phyloP scores from a whole-genome alignment of 2,329 filamentous ascomycete species.

The Paracorniculantispora psalliotae region DNA sequence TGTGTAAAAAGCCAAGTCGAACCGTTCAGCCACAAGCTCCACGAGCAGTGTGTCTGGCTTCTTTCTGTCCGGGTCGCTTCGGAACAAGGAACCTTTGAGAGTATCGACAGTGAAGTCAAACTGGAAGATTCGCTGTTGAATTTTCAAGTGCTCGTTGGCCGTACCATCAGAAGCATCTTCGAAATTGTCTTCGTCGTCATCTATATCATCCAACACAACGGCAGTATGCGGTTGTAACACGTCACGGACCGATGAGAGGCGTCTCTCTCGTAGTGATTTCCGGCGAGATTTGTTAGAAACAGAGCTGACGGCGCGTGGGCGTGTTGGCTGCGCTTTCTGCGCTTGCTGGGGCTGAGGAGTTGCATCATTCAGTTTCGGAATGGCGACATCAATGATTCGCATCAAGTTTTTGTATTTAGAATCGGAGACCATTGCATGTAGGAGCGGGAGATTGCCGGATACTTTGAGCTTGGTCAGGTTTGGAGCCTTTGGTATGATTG shows the following conservation, averaged over 20 bases:
- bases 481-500: constrained; percentile 91
- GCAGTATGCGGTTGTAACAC: constrained; percentile 68
- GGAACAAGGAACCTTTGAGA: constrained; percentile 86
- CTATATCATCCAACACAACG: constrained; percentile 73
- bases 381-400: constrained; percentile 90
- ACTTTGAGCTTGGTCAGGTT: constrained; percentile 89
- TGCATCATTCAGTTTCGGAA: constrained; percentile 68
- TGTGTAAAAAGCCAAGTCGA: constrained; percentile 82
- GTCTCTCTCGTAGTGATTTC: constrained; percentile 43
- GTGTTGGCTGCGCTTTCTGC: constrained; percentile 33
- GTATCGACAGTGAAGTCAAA: constrained; percentile 95
- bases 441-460: constrained; percentile 83
- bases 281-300: constrained; percentile 42
- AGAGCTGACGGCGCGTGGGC: constrained; percentile 43
- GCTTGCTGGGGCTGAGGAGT: constrained; percentile 24
- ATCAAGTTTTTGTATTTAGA: constrained; percentile 96
- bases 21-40: constrained; percentile 84
- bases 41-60: constrained; percentile 78
- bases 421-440: constrained; percentile 90
- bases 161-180: constrained; percentile 60
- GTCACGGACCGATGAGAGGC: constrained; percentile 67
- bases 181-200: constrained; percentile 62
- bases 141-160: constrained; percentile 55
- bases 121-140: constrained; percentile 89
- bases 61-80: constrained; percentile 72